Percentiles rank a stretch among this genome's conserved stretches.
phyloP scores from a whole-genome alignment of 805 yeast genomes.

The Candida pseudofarinosa region DNA sequence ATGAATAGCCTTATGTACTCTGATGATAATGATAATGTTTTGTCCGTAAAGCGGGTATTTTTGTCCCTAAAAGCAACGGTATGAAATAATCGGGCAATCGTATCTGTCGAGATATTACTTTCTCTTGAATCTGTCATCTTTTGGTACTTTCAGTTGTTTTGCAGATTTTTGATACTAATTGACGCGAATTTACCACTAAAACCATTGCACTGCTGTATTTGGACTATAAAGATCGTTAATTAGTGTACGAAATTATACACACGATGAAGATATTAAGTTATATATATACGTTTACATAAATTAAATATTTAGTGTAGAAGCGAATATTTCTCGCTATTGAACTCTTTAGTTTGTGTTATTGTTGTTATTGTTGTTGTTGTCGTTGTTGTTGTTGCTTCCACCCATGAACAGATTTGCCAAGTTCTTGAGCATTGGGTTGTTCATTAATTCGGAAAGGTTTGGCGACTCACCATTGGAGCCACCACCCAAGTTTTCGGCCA shows the following conservation, averaged over 20 bases:
- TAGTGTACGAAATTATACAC: too few relatives aligned
- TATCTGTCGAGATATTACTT: conserved; percentile 7
- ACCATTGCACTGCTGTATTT: too few relatives aligned
- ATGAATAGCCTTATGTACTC: conserved; percentile 56
- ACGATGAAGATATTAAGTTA: neutral
- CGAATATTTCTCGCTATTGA: neutral
- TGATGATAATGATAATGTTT: conserved; percentile 45
- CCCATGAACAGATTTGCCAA: conserved; percentile 73
- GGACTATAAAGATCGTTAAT: too few relatives aligned
- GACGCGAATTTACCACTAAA: too few relatives aligned
- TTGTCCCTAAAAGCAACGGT: conserved; percentile 45
- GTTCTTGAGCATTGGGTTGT: conserved; percentile 71
- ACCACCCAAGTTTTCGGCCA: conserved; percentile 74
- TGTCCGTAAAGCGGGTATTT: conserved; percentile 45
- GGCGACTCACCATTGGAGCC: conserved; percentile 60
- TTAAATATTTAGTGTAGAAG: too few relatives aligned
- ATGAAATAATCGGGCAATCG: conserved; percentile 50
- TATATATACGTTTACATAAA: neutral
- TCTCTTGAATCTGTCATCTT: neutral
- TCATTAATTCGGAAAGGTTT: conserved; percentile 66
- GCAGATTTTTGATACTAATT: too few relatives aligned
- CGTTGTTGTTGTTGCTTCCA: conserved; percentile 19
- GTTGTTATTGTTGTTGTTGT: conserved; percentile 1
- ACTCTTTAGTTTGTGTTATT: neutral
- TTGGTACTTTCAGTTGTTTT: neutral